A percentile compares a stretch with the other conserved stretches of the same genome.
phyloP scores from a whole-genome alignment of 257 asterid species.

The Penstemon davidsonii region DNA sequence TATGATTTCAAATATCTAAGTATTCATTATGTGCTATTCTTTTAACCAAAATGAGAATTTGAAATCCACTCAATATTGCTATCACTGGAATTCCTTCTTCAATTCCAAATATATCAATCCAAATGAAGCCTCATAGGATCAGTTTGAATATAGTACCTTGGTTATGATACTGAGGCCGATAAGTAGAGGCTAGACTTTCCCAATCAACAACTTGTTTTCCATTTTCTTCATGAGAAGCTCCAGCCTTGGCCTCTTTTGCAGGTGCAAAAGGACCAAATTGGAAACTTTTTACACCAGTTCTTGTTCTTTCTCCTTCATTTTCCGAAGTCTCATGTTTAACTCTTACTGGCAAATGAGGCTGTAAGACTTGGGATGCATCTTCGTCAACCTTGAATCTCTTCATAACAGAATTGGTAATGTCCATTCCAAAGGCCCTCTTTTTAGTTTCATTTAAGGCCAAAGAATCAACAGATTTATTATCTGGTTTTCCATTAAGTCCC shows the following conservation, averaged over 20 bases:
- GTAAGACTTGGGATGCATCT: slow-evolving; percentile 24
- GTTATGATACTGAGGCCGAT: slow-evolving; percentile 86
- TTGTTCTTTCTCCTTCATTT: slow-evolving; percentile 44
- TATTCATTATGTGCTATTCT: too few species aligned
- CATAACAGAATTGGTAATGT: slow-evolving; percentile 57
- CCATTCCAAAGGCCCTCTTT: slow-evolving; percentile 85
- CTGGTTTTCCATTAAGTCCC: slow-evolving; percentile 55
- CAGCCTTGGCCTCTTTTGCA: slow-evolving; percentile 50
- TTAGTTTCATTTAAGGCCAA: slow-evolving; percentile 40
- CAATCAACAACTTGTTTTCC: slow-evolving; percentile 53
- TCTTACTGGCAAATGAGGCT: slow-evolving; percentile 37
- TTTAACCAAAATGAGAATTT: too few species aligned
- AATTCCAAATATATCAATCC: neutral
- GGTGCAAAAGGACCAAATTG: slow-evolving; percentile 99
- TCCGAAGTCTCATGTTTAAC: slow-evolving; percentile 57
- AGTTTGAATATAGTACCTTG: slow-evolving; percentile 56
- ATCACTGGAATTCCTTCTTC: too few species aligned
- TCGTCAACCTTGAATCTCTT: slow-evolving; percentile 65
- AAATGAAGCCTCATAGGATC: neutral
- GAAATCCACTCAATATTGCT: too few species aligned
- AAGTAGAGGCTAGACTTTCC: slow-evolving; percentile 69
- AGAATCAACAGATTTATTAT: slow-evolving; percentile 34
- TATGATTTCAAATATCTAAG: too few species aligned
- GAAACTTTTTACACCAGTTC: slow-evolving; percentile 43
- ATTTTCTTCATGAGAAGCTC: slow-evolving; percentile 44